Base-by-base conservation (phyloP, 1,284 basidiomycete species). In the Boletus semigastroideus region DNA sequence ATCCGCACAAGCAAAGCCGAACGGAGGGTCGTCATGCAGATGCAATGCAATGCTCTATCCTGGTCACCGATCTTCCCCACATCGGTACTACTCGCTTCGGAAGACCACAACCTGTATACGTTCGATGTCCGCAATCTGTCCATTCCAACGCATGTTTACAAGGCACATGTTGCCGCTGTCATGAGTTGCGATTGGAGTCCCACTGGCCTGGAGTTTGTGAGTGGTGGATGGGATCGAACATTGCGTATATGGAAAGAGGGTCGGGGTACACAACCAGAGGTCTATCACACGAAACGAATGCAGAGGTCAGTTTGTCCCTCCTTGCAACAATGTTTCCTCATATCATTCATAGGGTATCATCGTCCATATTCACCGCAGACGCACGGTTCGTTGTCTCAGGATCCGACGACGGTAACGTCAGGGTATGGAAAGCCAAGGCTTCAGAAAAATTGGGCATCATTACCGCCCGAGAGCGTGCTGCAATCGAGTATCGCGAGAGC, bases 231-330 rank as follows among this genome's bases (percentile, higher is more conserved):
- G 85, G 97, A 99, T 71, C 82, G 95, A 47, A 98, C 95, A 1
- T 79, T 98, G 36, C 78, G 96, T 46, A 82, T 99, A 67, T 99
- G 96, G 96, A 87, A 90, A 59, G 86, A 93, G 58, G 92, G 92
- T 30, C 80, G 82, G 42, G 95, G 94, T 4, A 84, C 85, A 51
- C 80, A 82, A 4, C 86, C 92, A 19, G 96, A 98, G 68, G 87
- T 95, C 5, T 99, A 99, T 69, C 96, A 99, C 73, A 96, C 94
- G 22, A 98, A 98, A 74, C 90, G 97, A 39, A 99, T 99, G 97
- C 96, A 99, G 71, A 83, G 94, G 89, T 92, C 48, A 47, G 69
- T 48, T 46, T 16, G 8, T 44, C 22, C 30, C 48, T 11, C 28
- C 13, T 25, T 22, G 27, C 43, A 17, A 17, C 20, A n/a, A n/a